Evolutionary conservation across 371 early-diverging fungal genomes (phyloP).

Genomic region (Sporodiniella umbellata): DNA sequence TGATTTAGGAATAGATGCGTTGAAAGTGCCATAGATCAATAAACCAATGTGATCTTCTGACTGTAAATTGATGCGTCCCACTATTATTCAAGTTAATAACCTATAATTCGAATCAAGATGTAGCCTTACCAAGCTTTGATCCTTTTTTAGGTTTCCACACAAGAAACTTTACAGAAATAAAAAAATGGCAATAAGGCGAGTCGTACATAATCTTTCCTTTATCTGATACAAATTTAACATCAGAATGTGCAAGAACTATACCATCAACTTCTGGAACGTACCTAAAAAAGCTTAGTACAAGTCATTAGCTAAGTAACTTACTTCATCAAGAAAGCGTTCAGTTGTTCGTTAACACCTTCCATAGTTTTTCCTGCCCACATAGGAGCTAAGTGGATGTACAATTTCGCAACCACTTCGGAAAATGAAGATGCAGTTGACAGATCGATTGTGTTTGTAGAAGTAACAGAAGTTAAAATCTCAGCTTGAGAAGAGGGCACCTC

Average conservation of each 20-base stretch:
- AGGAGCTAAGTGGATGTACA: slow-evolving; percentile 77
- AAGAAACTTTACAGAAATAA: slow-evolving; percentile 66
- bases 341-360: slow-evolving; percentile 76
- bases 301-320: slow-evolving; percentile 21
- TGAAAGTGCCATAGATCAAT: slow-evolving; percentile 90
- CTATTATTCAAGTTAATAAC: slow-evolving; percentile 26
- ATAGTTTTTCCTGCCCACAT: slow-evolving; percentile 62
- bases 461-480: slow-evolving; percentile 6
- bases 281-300: slow-evolving; percentile 36
- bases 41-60: slow-evolving; percentile 95
- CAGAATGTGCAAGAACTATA: slow-evolving; percentile 79
- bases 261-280: slow-evolving; percentile 86
- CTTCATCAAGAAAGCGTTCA: slow-evolving; percentile 87
- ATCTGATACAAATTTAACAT: slow-evolving; percentile 56
- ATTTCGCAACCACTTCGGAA: slow-evolving; percentile 53
- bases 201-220: slow-evolving; percentile 77
- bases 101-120: no score
- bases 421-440: slow-evolving; percentile 38
- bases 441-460: slow-evolving; percentile 1
- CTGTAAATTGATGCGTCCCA: slow-evolving; percentile 88
- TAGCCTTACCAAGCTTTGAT: slow-evolving; percentile 62
- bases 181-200: slow-evolving; percentile 81
- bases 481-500: slow-evolving; percentile 8
- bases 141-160: slow-evolving; percentile 84
- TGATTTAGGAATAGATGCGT: slow-evolving; percentile 88